Evolutionary conservation across 768 basidiomycete genomes (phyloP).

Genomic region (Naganishia vaughanmartiniae): DNA sequence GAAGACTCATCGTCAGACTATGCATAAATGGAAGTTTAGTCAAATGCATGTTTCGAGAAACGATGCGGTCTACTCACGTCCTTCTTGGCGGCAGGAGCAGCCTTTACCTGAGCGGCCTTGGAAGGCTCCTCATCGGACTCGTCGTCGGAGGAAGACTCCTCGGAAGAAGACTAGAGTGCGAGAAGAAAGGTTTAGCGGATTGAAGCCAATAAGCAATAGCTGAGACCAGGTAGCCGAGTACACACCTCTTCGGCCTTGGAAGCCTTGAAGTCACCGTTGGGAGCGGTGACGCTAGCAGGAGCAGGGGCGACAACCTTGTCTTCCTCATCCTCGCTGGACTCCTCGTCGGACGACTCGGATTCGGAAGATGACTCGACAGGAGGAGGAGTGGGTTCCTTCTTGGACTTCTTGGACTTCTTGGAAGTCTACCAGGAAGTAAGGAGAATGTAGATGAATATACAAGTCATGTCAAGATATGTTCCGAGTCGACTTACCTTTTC

Average conservation of each 20-base stretch:
- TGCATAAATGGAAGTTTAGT: background rate
- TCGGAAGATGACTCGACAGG: constrained; percentile 34
- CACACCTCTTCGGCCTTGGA: constrained; percentile 29
- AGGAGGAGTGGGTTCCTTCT: constrained; percentile 43
- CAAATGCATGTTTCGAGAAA: too few relatives aligned
- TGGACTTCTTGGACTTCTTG: constrained; percentile 42
- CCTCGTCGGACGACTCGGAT: constrained; percentile 36
- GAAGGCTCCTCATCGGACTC: constrained; percentile 59
- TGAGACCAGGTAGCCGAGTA: background rate
- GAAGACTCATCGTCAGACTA: constrained; percentile 42
- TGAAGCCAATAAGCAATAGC: background rate
- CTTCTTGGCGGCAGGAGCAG: constrained; percentile 31
- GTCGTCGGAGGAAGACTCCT: constrained; percentile 34
- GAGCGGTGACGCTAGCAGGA: constrained; percentile 26
- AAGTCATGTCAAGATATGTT: constrained; percentile 8
- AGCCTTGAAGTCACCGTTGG: constrained; percentile 8
- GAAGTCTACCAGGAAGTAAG: background rate
- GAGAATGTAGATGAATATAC: background rate
- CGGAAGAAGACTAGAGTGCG: constrained; percentile 33
- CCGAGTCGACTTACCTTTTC: constrained; percentile 31
- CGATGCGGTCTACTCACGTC: constrained; percentile 40
- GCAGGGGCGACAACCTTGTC: constrained; percentile 33
- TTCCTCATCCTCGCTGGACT: constrained; percentile 35
- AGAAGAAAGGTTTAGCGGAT: constrained; percentile 2
- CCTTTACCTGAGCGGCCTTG: constrained; percentile 58